A percentile compares a stretch with the other conserved stretches of the same genome.
Conservation (phyloP, 2,329 filamentous ascomycete species). For the Penicillium crustosum region DNA sequence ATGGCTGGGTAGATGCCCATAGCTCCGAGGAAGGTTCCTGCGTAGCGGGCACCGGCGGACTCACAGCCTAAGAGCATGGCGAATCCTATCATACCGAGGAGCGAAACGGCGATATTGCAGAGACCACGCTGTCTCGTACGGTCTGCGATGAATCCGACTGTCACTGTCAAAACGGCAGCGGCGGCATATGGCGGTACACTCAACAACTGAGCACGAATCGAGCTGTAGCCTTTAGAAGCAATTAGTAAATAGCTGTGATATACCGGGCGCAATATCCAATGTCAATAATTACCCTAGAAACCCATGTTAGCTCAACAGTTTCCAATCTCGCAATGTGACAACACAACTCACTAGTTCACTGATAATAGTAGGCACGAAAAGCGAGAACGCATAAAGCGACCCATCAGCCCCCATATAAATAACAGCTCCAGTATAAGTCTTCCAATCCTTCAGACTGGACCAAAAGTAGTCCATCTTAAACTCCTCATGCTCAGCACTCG, state of each 20-base stretch:
- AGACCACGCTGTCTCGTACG: constrained; percentile 69
- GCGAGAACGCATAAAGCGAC: constrained; percentile 53
- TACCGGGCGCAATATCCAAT: not conserved
- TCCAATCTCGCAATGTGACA: not conserved
- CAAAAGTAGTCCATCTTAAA: constrained; percentile 73
- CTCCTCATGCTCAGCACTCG: constrained; percentile 70
- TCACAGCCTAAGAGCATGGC: constrained; percentile 69
- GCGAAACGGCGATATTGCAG: constrained; percentile 72
- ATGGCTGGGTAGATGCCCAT: constrained; percentile 87
- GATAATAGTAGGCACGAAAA: constrained; percentile 75
- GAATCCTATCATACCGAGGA: constrained; percentile 75
- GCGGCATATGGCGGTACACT: constrained; percentile 74
- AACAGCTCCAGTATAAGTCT: constrained; percentile 72
- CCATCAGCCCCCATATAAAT: constrained; percentile 77
- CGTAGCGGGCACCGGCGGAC: constrained; percentile 70
- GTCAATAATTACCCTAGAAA: not conserved
- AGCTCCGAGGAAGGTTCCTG: constrained; percentile 78
- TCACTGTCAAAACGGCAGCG: constrained; percentile 67
- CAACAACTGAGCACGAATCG: constrained; percentile 67
- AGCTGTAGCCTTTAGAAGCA: constrained; percentile 51
- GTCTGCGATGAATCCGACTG: constrained; percentile 74
- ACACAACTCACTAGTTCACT: constrained; percentile 47
- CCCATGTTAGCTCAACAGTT: not conserved
- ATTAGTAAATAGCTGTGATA: constrained; percentile 3
- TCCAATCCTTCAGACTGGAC: constrained; percentile 75